Base-by-base conservation (phyloP, 768 basidiomycete genomes). In the Naganishia vishniacii region DNA sequence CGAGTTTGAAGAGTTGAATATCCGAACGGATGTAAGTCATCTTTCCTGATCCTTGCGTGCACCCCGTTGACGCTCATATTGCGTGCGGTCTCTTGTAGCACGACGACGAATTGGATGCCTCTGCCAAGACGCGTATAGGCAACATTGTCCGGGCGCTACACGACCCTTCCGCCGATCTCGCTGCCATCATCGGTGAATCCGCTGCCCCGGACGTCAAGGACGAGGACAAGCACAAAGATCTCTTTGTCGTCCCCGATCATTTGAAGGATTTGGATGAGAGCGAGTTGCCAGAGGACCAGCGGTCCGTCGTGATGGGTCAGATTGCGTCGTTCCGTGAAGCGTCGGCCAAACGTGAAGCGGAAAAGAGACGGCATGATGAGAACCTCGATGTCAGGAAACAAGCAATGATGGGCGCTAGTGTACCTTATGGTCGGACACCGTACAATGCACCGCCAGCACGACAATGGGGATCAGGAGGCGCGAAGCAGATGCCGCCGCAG, bases 321-420 rank as follows among this genome's bases (percentile, higher is more conserved):
- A 99, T 99, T 66, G 91, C 92, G 0, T 87, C 91, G 70, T 99
- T 99, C 78, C 84, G 95, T 64, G 92, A 97, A 78, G 85, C 89
- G 23, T 89, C 92, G 0, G 91, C 90, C 9, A 93, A 92, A 78
- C 81, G 88, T 37, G 91, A 93, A 72, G 84, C 88, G 20, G 91
- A 94, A 77, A 92, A 93, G 78, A 91, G 92, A 75, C 48, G 51
- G 51, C 68, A 73, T 66, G 75, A 75, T 42, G 72, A 77, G 66
- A 73, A 75, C 31, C 64, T 71, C 62, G 73, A 78, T 44, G 48
- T 65, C 59, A 72, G 69, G 53, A 75, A 71, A 40, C 65, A 63
- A 62, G 62, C 69, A 58, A 65, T 85, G 26, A n/a, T 32, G 25
- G 61, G 53, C n/a, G 32, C n/a, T 6, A 23, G 53, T 58, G 18